Percentiles rank a stretch among this genome's conserved stretches.
phyloP scores from a whole-genome alignment of 345 rosid species.

The Cardamine chenopodiifolia region DNA sequence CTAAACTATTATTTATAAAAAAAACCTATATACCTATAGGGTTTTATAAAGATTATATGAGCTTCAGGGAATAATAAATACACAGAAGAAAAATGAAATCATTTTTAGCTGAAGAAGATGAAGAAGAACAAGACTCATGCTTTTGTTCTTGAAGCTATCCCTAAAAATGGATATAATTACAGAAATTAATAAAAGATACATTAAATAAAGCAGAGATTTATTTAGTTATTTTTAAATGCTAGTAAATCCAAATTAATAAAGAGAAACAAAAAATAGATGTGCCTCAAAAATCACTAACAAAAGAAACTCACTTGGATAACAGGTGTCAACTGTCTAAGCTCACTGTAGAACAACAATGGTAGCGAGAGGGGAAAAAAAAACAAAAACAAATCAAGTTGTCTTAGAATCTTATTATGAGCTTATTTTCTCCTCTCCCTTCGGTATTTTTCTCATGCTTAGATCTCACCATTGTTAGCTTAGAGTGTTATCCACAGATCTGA shows the following conservation, averaged over 20 bases:
- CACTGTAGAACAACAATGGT: conserved; percentile 42
- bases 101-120: conserved; percentile 1
- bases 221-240: neutral
- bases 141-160: conserved; percentile 28
- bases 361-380: neutral
- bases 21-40: neutral
- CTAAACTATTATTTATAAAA: conserved; percentile 16
- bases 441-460: conserved; percentile 27
- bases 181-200: conserved; percentile 5
- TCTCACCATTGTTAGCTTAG: conserved; percentile 26
- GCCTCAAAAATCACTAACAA: conserved; percentile 45
- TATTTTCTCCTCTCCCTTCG: neutral
- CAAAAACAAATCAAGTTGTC: neutral
- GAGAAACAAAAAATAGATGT: neutral
- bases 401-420: conserved; percentile 24
- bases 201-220: conserved; percentile 14
- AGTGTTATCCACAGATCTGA: conserved; percentile 38
- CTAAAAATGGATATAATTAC: conserved; percentile 29
- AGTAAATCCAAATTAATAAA: conserved; percentile 16
- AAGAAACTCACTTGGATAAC: conserved; percentile 42
- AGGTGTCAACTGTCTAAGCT: conserved; percentile 46
- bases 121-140: neutral
- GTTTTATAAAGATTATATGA: neutral
- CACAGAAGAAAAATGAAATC: neutral
- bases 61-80: conserved; percentile 12